Evolutionary conservation across 2,329 filamentous ascomycete species (phyloP).

Genomic region (Zasmidium citrigriseum): DNA sequence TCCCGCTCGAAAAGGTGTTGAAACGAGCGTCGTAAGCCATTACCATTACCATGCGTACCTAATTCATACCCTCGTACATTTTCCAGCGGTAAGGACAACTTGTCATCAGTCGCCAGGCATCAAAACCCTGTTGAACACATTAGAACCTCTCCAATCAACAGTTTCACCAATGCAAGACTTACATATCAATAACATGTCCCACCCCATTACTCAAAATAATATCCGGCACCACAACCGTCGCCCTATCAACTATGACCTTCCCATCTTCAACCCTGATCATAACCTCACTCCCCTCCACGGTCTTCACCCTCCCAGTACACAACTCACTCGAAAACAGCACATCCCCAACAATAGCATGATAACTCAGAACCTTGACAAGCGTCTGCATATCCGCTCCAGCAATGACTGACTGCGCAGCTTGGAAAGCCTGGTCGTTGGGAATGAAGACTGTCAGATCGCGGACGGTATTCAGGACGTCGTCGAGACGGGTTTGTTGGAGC

Average conservation of each 20-base stretch:
- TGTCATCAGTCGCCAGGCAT: no score
- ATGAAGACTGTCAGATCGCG: slow-evolving; percentile 23
- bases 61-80: no score
- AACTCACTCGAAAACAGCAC: slow-evolving; percentile 15
- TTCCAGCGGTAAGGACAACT: no score
- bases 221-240: slow-evolving; percentile 24
- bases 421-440: slow-evolving; percentile 7
- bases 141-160: no score
- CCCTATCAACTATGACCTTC: slow-evolving; percentile 37
- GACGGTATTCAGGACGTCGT: slow-evolving; percentile 8
- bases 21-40: no score
- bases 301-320: slow-evolving; percentile 11
- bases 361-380: slow-evolving; percentile 1
- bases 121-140: no score
- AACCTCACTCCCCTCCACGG: slow-evolving; percentile 3
- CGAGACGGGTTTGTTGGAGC: slow-evolving; percentile 10
- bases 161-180: neutral
- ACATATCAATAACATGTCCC: slow-evolving; percentile 12
- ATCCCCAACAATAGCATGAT: slow-evolving; percentile 5
- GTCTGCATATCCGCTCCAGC: neutral
- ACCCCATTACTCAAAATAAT: slow-evolving; percentile 12
- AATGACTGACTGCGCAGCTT: neutral
- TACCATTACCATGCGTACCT: no score
- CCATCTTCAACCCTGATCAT: slow-evolving; percentile 40
- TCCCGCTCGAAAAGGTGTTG: no score